These are phyloP conservation scores for Colletotrichum sp. DNA, from an alignment of 2,329 filamentous ascomycete genomes.

Conservation along the genomic window DNA sequence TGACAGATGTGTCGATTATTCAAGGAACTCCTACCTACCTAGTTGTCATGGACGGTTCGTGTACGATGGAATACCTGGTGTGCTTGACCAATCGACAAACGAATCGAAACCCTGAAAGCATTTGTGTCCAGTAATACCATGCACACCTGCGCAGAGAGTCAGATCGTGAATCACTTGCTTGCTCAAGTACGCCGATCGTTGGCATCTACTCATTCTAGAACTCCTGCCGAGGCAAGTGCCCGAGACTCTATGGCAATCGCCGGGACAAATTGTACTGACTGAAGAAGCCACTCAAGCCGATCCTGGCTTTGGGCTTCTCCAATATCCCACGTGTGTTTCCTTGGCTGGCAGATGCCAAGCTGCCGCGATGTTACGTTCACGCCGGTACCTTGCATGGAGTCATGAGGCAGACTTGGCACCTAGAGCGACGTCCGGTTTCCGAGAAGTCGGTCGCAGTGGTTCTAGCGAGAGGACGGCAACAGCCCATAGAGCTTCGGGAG, in stretches of 20 bases:
- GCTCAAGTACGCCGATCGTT: neutral
- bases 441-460: neutral
- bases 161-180: neutral
- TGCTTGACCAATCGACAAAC: neutral
- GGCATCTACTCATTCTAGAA: accelerated
- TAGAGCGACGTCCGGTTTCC: neutral
- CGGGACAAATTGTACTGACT: neutral
- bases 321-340: neutral
- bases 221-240: neutral
- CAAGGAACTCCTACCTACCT: neutral
- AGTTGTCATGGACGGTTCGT: neutral
- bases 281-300: neutral
- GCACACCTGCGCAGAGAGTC: neutral
- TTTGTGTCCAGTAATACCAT: neutral
- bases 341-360: neutral
- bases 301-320: neutral
- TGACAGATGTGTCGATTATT: neutral
- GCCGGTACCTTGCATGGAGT: neutral
- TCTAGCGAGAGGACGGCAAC: neutral
- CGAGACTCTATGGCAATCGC: neutral
- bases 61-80: neutral
- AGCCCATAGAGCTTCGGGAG: neutral
- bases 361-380: neutral
- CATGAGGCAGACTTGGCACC: neutral
- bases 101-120: neutral